These are phyloP conservation scores for Colletotrichum horii DNA, from an alignment of 2,329 filamentous ascomycete species.

Conservation along the genomic window DNA sequence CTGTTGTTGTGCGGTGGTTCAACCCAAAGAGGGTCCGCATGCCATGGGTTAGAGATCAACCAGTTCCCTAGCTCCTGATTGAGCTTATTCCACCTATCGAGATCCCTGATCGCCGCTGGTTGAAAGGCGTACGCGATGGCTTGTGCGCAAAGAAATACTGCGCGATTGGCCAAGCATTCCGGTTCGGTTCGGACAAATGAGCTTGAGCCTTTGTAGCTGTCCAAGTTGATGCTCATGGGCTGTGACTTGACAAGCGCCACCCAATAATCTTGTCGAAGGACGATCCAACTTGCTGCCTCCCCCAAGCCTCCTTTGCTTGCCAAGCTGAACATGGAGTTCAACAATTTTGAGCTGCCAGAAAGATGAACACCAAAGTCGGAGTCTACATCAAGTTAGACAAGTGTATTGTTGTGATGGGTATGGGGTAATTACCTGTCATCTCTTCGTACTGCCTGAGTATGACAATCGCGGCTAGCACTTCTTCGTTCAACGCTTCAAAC, in stretches of 20 bases:
- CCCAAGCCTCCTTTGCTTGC: slow-evolving; percentile 38
- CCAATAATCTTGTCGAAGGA: slow-evolving; percentile 54
- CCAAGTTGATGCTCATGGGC: slow-evolving; percentile 39
- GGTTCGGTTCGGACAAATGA: slow-evolving; percentile 27
- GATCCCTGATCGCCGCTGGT: slow-evolving; percentile 31
- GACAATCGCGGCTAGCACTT: slow-evolving; percentile 42
- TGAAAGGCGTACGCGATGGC: slow-evolving; percentile 37
- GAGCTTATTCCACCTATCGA: slow-evolving; percentile 22
- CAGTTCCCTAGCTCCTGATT: slow-evolving; percentile 26
- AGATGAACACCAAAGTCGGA: slow-evolving; percentile 31
- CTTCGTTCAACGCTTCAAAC: slow-evolving; percentile 37
- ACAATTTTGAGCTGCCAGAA: slow-evolving; percentile 27
- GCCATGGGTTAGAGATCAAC: slow-evolving; percentile 25
- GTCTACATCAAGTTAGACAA: slow-evolving; percentile 19
- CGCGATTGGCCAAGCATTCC: slow-evolving; percentile 31
- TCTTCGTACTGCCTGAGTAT: slow-evolving; percentile 45
- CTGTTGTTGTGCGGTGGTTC: neutral
- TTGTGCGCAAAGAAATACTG: slow-evolving; percentile 31
- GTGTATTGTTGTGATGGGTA: fast-evolving
- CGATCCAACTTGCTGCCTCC: slow-evolving; percentile 50
- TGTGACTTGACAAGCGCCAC: slow-evolving; percentile 46
- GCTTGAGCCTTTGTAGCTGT: slow-evolving; percentile 32
- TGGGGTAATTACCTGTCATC: slow-evolving; percentile 32
- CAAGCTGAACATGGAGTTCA: slow-evolving; percentile 31
- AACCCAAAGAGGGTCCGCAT: slow-evolving; percentile 5